Conservation (phyloP, 768 basidiomycete species). For the Dentipellis sp. region DNA sequence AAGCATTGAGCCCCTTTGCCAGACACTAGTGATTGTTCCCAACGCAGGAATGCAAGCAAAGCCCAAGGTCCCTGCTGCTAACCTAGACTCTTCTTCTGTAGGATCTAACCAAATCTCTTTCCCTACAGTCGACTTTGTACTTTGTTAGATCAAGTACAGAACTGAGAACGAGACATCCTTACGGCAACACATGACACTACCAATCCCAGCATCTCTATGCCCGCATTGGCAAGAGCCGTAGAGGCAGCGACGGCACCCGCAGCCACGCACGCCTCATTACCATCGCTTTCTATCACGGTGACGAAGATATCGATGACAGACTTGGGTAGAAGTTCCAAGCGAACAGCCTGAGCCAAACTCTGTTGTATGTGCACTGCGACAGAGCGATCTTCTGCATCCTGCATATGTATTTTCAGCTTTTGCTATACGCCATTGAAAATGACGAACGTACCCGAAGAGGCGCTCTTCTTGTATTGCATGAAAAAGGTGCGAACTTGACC, state of each 20-base stretch:
- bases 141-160: slow-evolving; percentile 6
- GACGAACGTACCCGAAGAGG: slow-evolving; percentile 68
- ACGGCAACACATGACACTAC: slow-evolving; percentile 81
- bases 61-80: slow-evolving; percentile 58
- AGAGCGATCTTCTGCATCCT: slow-evolving; percentile 94
- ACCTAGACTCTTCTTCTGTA: slow-evolving; percentile 51
- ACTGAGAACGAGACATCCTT: slow-evolving; percentile 17
- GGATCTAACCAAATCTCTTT: slow-evolving; percentile 75
- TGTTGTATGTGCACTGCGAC: slow-evolving; percentile 80
- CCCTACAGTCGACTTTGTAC: slow-evolving; percentile 42
- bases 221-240: slow-evolving; percentile 86
- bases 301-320: slow-evolving; percentile 89
- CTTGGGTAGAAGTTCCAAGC: slow-evolving; percentile 89
- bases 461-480: slow-evolving; percentile 64
- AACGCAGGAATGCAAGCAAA: slow-evolving; percentile 86
- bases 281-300: slow-evolving; percentile 86
- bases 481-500: slow-evolving; percentile 95
- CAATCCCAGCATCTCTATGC: slow-evolving; percentile 84
- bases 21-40: slow-evolving; percentile 72
- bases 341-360: slow-evolving; percentile 72
- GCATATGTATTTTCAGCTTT: slow-evolving; percentile 9
- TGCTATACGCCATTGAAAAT: no score
- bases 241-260: slow-evolving; percentile 83
- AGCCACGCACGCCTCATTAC: slow-evolving; percentile 81
- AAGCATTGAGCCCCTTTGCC: slow-evolving; percentile 69